A percentile compares a stretch with the other conserved stretches of the same genome.
These are phyloP conservation scores for Backusella luteola DNA, from an alignment of 192 early-diverging fungal species.

Conservation along the genomic window DNA sequence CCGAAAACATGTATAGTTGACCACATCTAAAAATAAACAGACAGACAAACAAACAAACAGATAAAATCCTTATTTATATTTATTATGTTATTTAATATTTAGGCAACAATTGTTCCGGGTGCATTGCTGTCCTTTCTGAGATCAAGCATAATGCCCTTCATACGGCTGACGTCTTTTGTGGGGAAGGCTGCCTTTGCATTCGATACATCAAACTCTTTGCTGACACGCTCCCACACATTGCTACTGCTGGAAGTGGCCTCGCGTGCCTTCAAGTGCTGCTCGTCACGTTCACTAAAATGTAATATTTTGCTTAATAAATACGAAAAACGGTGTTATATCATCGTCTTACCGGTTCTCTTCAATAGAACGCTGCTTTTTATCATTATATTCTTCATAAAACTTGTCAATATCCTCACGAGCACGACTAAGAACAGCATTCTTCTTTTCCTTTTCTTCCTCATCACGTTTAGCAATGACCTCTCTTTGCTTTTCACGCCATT, in stretches of 20 bases:
- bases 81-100: background rate
- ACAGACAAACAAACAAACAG: too few relatives aligned
- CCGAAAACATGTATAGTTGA: too few relatives aligned
- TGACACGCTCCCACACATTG: conserved; percentile 72
- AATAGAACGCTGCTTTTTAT: conserved; percentile 64
- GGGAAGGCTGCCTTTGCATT: conserved; percentile 41
- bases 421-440: conserved; percentile 53
- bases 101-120: conserved; percentile 53
- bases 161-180: conserved; percentile 60
- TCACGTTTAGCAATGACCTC: conserved; percentile 60
- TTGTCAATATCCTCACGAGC: conserved; percentile 68
- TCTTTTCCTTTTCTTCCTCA: conserved; percentile 47
- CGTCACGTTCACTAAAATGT: conserved; percentile 18
- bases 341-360: conserved; percentile 56
- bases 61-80: background rate
- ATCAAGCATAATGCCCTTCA: conserved; percentile 69
- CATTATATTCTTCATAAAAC: conserved; percentile 82
- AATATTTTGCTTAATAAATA: background rate
- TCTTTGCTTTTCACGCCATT: conserved; percentile 65
- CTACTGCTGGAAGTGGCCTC: conserved; percentile 46
- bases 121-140: conserved; percentile 67
- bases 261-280: conserved; percentile 8
- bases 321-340: background rate
- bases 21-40: too few relatives aligned
- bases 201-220: conserved; percentile 54